phyloP scores from a whole-genome alignment of 805 yeast genomes.

The Tetrapisispora fleetii region DNA sequence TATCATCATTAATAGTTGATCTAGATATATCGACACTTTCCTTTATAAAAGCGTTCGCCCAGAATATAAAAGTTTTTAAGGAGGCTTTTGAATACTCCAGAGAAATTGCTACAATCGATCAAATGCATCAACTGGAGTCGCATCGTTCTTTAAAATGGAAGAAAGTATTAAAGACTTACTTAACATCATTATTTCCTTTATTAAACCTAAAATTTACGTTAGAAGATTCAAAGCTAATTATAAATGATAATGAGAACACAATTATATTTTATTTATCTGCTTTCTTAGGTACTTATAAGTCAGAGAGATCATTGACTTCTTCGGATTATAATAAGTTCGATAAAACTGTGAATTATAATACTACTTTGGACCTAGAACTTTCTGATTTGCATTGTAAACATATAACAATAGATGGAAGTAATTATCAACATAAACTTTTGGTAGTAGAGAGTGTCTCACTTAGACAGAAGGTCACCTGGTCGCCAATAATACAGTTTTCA shows the following conservation, averaged over 20 bases:
- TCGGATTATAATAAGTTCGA: slow-evolving; percentile 4
- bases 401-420: slow-evolving; percentile 7
- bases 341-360: slow-evolving; percentile 11
- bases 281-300: slow-evolving; percentile 14
- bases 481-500: slow-evolving; percentile 15
- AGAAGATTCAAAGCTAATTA: slow-evolving; percentile 32
- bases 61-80: slow-evolving; percentile 22
- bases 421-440: slow-evolving; percentile 14
- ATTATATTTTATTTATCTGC: slow-evolving; percentile 26
- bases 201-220: slow-evolving; percentile 30
- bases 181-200: slow-evolving; percentile 25
- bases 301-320: slow-evolving; percentile 12
- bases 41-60: slow-evolving; percentile 25
- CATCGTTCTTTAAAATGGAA: neutral
- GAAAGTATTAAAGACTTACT: slow-evolving; percentile 6
- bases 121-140: neutral
- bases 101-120: slow-evolving; percentile 4
- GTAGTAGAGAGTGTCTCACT: slow-evolving; percentile 14
- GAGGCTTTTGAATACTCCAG: slow-evolving; percentile 10
- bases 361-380: slow-evolving; percentile 14
- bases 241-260: slow-evolving; percentile 26
- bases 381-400: slow-evolving; percentile 18
- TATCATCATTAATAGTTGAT: slow-evolving; percentile 38
- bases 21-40: slow-evolving; percentile 33
- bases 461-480: slow-evolving; percentile 8